These are phyloP conservation scores for Beta macrorhiza DNA, from an alignment of 179 eudicot species.

Conservation along the genomic window DNA sequence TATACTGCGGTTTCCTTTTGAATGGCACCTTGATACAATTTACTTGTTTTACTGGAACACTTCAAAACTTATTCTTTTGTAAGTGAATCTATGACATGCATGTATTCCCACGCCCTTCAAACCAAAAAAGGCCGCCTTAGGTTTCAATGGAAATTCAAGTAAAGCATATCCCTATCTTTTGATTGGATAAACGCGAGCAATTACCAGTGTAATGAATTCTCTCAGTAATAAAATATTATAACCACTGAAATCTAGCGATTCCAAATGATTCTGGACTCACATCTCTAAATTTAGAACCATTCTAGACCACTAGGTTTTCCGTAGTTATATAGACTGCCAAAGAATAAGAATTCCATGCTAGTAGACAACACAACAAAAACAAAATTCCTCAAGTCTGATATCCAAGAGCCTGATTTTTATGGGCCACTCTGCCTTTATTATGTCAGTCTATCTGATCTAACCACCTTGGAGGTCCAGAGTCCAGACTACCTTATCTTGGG, in stretches of 20 bases:
- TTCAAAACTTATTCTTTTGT: not conserved
- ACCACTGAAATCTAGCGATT: too few species aligned
- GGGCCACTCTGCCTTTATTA: slow-evolving; percentile 11
- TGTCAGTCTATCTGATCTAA: not conserved
- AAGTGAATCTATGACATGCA: not conserved
- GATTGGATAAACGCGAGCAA: not conserved
- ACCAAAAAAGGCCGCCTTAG: not conserved
- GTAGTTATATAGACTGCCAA: too few species aligned
- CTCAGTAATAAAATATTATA: too few species aligned
- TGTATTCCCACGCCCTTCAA: not conserved
- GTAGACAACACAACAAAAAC: not conserved
- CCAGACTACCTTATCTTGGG: not conserved
- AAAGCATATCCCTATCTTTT: not conserved
- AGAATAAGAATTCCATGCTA: not conserved
- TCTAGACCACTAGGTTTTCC: too few species aligned
- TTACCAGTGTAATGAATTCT: slow-evolving; percentile 1
- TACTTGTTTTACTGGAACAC: not conserved
- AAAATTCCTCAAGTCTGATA: not conserved
- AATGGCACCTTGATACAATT: not conserved
- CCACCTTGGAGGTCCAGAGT: slow-evolving; percentile 2
- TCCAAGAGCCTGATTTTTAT: not conserved
- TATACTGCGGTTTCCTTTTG: not conserved
- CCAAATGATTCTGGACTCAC: too few species aligned
- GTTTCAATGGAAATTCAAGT: not conserved
- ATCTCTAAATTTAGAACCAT: too few species aligned